phyloP scores from a whole-genome alignment of 2,329 filamentous ascomycete species.

The Fusarium coffeatum region DNA sequence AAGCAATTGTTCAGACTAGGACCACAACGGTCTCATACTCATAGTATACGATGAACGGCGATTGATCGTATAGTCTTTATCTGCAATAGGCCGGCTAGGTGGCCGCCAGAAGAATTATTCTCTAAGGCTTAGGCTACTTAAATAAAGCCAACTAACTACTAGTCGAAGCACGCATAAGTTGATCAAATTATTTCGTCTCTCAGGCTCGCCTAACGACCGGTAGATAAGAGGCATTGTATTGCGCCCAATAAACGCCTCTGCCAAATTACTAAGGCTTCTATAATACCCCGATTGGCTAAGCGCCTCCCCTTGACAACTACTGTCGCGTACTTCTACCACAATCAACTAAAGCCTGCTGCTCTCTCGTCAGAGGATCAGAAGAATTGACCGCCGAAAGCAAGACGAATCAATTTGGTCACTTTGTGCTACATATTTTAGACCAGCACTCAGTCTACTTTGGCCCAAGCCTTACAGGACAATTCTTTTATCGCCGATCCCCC shows the following conservation, averaged over 20 bases:
- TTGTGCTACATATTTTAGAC: background rate
- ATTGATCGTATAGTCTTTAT: background rate
- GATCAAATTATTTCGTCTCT: too few species aligned
- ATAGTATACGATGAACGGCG: background rate
- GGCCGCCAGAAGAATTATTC: too few species aligned
- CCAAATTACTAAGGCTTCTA: background rate
- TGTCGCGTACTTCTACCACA: background rate
- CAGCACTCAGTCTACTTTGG: too few species aligned
- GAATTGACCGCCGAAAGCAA: background rate
- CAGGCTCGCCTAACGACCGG: too few species aligned
- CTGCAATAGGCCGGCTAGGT: background rate
- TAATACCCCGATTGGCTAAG: background rate
- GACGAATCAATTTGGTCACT: background rate
- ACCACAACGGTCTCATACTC: background rate
- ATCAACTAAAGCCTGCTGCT: background rate
- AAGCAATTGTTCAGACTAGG: constrained; percentile 20
- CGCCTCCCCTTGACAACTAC: background rate
- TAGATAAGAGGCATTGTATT: background rate
- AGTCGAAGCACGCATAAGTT: too few species aligned
- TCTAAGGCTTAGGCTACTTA: too few species aligned
- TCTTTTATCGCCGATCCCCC: background rate
- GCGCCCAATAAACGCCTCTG: background rate
- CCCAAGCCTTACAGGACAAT: background rate
- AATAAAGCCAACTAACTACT: too few species aligned
- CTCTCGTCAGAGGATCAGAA: background rate